phyloP scores from a whole-genome alignment of 148 eudicot species.

The Hydrangea macrophylla region DNA sequence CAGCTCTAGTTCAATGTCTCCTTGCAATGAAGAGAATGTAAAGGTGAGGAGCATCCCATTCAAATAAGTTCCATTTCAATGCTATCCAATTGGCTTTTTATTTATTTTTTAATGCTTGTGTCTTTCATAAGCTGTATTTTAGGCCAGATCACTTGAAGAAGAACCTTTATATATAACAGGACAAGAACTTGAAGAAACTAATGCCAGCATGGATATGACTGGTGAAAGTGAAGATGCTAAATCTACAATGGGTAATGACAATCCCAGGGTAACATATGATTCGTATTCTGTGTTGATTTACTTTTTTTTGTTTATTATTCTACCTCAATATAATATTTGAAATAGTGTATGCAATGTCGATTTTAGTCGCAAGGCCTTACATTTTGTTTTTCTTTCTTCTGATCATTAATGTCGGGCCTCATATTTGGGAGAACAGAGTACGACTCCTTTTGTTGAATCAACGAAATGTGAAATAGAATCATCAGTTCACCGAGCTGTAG shows the following conservation, averaged over 20 bases:
- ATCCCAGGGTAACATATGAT: slow-evolving; percentile 32
- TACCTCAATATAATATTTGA: background rate
- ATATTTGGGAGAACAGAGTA: slow-evolving; percentile 11
- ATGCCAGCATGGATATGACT: slow-evolving; percentile 2
- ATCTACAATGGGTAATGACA: slow-evolving; percentile 15
- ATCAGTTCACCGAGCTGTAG: slow-evolving; percentile 19
- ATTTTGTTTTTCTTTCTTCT: slow-evolving; percentile 18
- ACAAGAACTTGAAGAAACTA: slow-evolving; percentile 18
- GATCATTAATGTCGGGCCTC: slow-evolving; percentile 18
- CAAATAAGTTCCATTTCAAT: background rate
- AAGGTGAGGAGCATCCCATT: slow-evolving; percentile 10
- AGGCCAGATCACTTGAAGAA: slow-evolving; percentile 18
- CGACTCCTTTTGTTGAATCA: slow-evolving; percentile 20
- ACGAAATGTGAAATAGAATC: slow-evolving; percentile 19
- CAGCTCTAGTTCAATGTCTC: background rate
- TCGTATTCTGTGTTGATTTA: background rate
- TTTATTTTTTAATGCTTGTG: background rate
- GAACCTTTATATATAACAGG: slow-evolving; percentile 22
- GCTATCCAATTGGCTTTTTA: background rate
- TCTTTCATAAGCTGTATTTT: background rate
- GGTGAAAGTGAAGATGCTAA: slow-evolving; percentile 17
- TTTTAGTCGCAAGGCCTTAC: slow-evolving; percentile 26
- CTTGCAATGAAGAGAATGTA: slow-evolving; percentile 14
- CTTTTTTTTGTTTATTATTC: background rate
- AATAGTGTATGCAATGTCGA: slow-evolving; percentile 3